Conservation (phyloP, 108 stramenopile species). For the Parietichytrium sp. region DNA sequence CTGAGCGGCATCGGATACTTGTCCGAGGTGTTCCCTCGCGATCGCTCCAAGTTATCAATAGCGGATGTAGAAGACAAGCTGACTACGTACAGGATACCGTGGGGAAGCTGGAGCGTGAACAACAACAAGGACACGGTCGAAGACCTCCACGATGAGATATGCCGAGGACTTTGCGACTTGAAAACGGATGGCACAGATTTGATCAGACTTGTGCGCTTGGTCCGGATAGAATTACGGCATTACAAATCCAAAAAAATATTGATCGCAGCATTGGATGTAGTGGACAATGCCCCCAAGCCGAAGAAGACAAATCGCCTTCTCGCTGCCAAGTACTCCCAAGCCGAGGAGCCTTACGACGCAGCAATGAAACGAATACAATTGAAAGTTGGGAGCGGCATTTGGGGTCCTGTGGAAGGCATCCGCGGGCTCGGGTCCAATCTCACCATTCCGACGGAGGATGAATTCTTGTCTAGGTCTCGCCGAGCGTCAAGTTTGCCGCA, state of each 20-base stretch:
- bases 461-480: no score
- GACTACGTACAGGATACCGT: slow-evolving; percentile 3
- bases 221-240: neutral
- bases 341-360: neutral
- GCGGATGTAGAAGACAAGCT: neutral
- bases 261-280: neutral
- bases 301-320: neutral
- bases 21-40: neutral
- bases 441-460: no score
- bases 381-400: slow-evolving; percentile 4
- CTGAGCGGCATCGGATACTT: neutral
- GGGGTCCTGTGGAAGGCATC: slow-evolving; percentile 1
- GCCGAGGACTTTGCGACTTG: neutral
- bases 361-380: neutral
- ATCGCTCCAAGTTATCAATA: neutral
- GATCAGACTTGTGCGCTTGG: neutral
- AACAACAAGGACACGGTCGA: neutral
- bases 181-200: neutral
- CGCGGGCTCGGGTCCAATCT: no score
- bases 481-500: no score
- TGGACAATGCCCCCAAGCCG: neutral
- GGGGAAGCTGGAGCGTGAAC: slow-evolving; percentile 31
- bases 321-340: neutral
- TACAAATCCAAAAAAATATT: neutral
- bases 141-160: neutral